A percentile compares a stretch with the other conserved stretches of the same genome.
Conservation (phyloP, 2,329 filamentous ascomycete genomes). For the Talaromyces sp. region DNA sequence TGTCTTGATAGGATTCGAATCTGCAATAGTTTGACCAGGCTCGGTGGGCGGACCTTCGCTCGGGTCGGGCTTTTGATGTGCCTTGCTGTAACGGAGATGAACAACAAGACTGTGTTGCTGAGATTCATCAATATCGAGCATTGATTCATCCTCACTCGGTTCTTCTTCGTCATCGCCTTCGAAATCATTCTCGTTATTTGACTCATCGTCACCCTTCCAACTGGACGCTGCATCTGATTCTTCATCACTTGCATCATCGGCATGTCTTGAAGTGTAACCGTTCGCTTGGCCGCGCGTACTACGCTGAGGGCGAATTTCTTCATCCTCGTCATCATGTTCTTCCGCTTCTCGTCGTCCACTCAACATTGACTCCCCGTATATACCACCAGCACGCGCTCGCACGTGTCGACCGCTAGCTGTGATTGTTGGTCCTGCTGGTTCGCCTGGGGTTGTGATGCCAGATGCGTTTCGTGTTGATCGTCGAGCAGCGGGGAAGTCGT, state of each 20-base stretch:
- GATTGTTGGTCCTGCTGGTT: slow-evolving; percentile 58
- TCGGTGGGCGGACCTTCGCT: slow-evolving; percentile 1
- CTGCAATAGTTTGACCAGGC: background rate
- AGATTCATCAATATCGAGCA: slow-evolving; percentile 37
- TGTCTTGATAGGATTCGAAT: background rate
- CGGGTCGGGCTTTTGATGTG: slow-evolving; percentile 17
- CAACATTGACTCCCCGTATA: slow-evolving; percentile 53
- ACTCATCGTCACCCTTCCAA: slow-evolving; percentile 66
- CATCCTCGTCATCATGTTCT: slow-evolving; percentile 44
- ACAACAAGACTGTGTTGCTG: slow-evolving; percentile 66
- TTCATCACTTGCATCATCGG: slow-evolving; percentile 63
- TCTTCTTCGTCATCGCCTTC: slow-evolving; percentile 37
- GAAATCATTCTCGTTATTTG: slow-evolving; percentile 63
- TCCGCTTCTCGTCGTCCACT: slow-evolving; percentile 49
- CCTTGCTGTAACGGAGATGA: slow-evolving; percentile 54
- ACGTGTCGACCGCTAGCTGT: slow-evolving; percentile 88
- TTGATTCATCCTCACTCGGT: slow-evolving; percentile 40
- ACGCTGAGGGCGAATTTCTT: slow-evolving; percentile 37
- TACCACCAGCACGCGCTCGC: slow-evolving; percentile 48
- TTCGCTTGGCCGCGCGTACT: slow-evolving; percentile 27
- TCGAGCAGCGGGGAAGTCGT: slow-evolving; percentile 60
- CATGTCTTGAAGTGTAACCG: slow-evolving; percentile 51
- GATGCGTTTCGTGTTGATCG: slow-evolving; percentile 61
- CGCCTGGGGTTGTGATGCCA: slow-evolving; percentile 65
- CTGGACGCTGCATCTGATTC: slow-evolving; percentile 57